phyloP scores from a whole-genome alignment of 352 stramenopile species.

The Pythium rhizo-oryzae region DNA sequence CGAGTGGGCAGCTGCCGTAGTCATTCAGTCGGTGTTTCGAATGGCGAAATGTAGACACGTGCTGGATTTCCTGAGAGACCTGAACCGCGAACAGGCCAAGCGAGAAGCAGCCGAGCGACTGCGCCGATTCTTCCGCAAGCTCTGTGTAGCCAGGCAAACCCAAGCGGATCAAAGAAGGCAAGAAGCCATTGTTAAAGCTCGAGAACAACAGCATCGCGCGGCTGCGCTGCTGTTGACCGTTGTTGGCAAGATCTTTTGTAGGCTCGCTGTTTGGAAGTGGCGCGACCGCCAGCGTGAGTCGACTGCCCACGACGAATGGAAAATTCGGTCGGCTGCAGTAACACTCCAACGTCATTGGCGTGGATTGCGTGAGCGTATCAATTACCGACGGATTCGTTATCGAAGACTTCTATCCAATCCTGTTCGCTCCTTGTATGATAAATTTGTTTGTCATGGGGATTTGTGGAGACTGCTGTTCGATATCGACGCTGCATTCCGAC shows the following conservation, averaged over 20 bases:
- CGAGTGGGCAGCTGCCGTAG: slow-evolving; percentile 40
- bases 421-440: slow-evolving; percentile 46
- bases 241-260: slow-evolving; percentile 24
- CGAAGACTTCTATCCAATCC: slow-evolving; percentile 40
- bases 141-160: slow-evolving; percentile 16
- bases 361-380: slow-evolving; percentile 48
- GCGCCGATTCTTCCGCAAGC: slow-evolving; percentile 32
- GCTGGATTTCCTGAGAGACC: slow-evolving; percentile 31
- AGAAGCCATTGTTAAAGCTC: slow-evolving; percentile 11
- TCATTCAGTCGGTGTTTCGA: slow-evolving; percentile 47
- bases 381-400: slow-evolving; percentile 45
- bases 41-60: slow-evolving; percentile 38
- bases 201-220: slow-evolving; percentile 12
- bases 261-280: slow-evolving; percentile 37
- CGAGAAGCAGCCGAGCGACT: slow-evolving; percentile 32
- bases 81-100: slow-evolving; percentile 26
- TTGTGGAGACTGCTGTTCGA: slow-evolving; percentile 66
- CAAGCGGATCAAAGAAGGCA: background rate
- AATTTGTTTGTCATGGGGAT: slow-evolving; percentile 53
- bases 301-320: slow-evolving; percentile 29
- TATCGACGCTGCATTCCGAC: slow-evolving; percentile 60
- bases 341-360: slow-evolving; percentile 58
- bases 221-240: slow-evolving; percentile 10
- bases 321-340: slow-evolving; percentile 34
- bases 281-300: slow-evolving; percentile 29